Evolutionary conservation across 345 rosid species (phyloP).

Genomic region (Brassica cretica): DNA sequence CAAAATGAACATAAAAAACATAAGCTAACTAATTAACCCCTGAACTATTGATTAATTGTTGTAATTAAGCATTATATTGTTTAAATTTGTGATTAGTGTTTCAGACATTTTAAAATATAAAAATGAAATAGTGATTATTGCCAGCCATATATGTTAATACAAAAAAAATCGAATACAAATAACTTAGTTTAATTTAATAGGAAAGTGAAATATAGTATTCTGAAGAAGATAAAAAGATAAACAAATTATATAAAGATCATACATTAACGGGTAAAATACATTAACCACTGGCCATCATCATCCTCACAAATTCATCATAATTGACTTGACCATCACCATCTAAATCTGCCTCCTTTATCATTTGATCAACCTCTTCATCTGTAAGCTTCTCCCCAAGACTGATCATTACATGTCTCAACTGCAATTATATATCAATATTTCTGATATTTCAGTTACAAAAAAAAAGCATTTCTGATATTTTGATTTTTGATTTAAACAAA

Average conservation of each 20-base stretch:
- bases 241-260: constrained; percentile 9
- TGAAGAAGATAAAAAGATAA: neutral
- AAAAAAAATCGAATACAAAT: neutral
- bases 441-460: neutral
- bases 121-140: neutral
- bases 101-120: neutral
- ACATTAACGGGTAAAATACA: constrained; percentile 4
- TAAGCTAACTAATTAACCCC: neutral
- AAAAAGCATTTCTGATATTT: neutral
- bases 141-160: neutral
- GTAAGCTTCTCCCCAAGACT: constrained; percentile 88
- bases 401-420: constrained; percentile 95
- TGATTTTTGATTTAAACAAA: neutral
- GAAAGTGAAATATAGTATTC: constrained; percentile 16
- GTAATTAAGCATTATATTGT: neutral
- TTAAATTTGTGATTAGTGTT: neutral
- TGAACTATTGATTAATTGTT: neutral
- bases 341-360: constrained; percentile 91
- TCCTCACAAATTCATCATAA: constrained; percentile 79
- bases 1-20: neutral
- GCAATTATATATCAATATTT: constrained; percentile 8
- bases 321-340: constrained; percentile 95
- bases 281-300: constrained; percentile 53
- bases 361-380: constrained; percentile 80
- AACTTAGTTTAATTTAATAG: neutral